A percentile compares a stretch with the other conserved stretches of the same genome.
Evolutionary conservation across 2,329 filamentous ascomycete species (phyloP).

Genomic region (Verticillium isaacii): DNA sequence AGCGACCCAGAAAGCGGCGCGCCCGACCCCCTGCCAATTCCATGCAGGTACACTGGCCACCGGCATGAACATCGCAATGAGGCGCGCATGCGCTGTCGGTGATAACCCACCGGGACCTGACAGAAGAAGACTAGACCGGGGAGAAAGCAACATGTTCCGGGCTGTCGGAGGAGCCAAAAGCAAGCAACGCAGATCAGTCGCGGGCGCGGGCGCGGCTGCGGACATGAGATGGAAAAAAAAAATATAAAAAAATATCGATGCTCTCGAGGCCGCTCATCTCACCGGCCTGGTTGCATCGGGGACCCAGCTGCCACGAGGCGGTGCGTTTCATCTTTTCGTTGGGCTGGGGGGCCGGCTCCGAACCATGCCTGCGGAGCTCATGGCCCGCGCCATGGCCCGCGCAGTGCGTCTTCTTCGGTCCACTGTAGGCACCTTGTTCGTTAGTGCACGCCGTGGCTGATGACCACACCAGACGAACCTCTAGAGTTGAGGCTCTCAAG

Average conservation of each 20-base stretch:
- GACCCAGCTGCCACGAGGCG: slow-evolving; percentile 10
- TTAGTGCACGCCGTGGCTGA: not conserved
- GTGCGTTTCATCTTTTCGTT: slow-evolving; percentile 11
- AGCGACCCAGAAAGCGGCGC: not conserved
- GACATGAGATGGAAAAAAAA: too few species aligned
- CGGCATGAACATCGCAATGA: not conserved
- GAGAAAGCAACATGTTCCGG: not conserved
- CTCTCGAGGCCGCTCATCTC: not conserved
- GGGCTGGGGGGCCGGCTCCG: not conserved
- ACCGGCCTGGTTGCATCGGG: not conserved
- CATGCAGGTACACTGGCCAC: not conserved
- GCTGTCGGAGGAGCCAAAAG: too few species aligned
- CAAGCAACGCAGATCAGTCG: too few species aligned
- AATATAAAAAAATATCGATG: not conserved
- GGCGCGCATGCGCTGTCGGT: not conserved
- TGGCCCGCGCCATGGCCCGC: not conserved
- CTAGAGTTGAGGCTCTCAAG: too few species aligned
- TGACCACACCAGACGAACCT: too few species aligned
- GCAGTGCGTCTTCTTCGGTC: not conserved
- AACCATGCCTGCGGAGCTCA: not conserved
- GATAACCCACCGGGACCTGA: not conserved
- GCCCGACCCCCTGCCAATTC: not conserved
- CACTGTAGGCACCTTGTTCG: not conserved
- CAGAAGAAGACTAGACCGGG: not conserved
- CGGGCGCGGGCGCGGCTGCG: too few species aligned